A percentile compares a stretch with the other conserved stretches of the same genome.
Evolutionary conservation across 1,139 yeast species (phyloP).

Genomic region (Suhomyces ambrosiae): DNA sequence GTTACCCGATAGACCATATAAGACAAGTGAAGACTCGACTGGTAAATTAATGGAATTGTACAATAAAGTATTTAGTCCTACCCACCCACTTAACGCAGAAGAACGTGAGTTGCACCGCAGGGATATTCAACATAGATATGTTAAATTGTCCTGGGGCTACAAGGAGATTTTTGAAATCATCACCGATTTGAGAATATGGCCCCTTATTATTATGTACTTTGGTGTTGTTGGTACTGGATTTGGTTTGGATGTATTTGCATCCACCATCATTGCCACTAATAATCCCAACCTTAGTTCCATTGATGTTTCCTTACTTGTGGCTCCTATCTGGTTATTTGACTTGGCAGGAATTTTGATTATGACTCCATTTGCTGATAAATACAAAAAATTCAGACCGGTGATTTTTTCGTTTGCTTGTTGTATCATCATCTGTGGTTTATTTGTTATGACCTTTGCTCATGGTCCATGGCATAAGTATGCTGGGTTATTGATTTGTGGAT

Average conservation of each 20-base stretch:
- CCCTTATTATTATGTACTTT: constrained; percentile 81
- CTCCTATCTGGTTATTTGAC: constrained; percentile 91
- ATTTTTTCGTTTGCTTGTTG: constrained; percentile 63
- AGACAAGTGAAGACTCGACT: constrained; percentile 17
- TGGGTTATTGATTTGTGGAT: constrained; percentile 79
- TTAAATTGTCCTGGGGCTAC: constrained; percentile 57
- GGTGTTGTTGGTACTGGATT: constrained; percentile 91
- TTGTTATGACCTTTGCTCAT: constrained; percentile 74
- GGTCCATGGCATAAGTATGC: constrained; percentile 78
- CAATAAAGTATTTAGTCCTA: constrained; percentile 35
- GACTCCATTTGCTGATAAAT: constrained; percentile 80
- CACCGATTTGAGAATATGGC: constrained; percentile 73
- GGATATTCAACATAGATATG: constrained; percentile 61
- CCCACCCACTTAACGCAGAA: constrained; percentile 53
- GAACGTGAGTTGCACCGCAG: constrained; percentile 60
- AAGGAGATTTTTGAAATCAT: constrained; percentile 59
- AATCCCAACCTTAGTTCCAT: constrained; percentile 68
- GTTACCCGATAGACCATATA: constrained; percentile 73
- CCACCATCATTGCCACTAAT: constrained; percentile 71
- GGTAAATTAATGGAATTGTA: constrained; percentile 21
- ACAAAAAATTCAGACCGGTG: constrained; percentile 56
- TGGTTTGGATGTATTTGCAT: constrained; percentile 83
- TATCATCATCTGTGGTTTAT: constrained; percentile 72
- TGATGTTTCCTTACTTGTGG: constrained; percentile 71
- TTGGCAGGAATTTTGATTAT: constrained; percentile 72